Evolutionary conservation across 2,329 filamentous ascomycete species (phyloP), one percentile per base, ranked within the genome.

Genomic region (Trichoderma afroharzianum): DNA sequence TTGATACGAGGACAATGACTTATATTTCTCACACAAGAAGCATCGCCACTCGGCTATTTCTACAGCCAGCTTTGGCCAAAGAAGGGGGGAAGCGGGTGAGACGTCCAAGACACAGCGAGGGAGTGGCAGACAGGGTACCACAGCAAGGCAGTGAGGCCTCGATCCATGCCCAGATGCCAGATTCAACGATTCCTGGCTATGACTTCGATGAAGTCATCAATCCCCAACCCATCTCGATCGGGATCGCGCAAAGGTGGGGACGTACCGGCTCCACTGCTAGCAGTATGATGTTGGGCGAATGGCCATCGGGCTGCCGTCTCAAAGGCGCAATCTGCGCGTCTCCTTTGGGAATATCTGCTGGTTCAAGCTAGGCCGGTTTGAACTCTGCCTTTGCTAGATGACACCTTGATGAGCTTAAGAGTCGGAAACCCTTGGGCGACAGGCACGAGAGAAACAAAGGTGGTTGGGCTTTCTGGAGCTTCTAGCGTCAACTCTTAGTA

Each of bases 161-260:
- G 70, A 68, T 71, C 70, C 39, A 12, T 63, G 58, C 43, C 63
- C 57, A 50, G 55, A 68, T 68, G 47, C 63, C 50, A 68, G 70
- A 71, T 71, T 68, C 43, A n/a, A 57, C 63, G 70, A 63, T 63
- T 57, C 36, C 47, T 33, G 18, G 15, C 70, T 18, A 67, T 47
- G 55, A 36, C 63, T 21, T 39, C 57, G 63, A 71, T 71, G 70
- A 71, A 68, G 70, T 71, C 70, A 71, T 71, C n/a, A 57, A 57
- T 28, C 43, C 18, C 26, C 30, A 26, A 53, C n/a, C 18, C 30
- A 62, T 62, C 63, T 63, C 70, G 70, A 71, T 71, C 70, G 63
- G 36, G 70, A 71, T 63, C 59, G 66, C 30, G 55, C 28, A 30
- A 14, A 6, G 36, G 67, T 62, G 67, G 67, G 30, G 61, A 69